Base-by-base conservation (phyloP, 352 stramenopile species). In the Phytopythium ostracodes region DNA sequence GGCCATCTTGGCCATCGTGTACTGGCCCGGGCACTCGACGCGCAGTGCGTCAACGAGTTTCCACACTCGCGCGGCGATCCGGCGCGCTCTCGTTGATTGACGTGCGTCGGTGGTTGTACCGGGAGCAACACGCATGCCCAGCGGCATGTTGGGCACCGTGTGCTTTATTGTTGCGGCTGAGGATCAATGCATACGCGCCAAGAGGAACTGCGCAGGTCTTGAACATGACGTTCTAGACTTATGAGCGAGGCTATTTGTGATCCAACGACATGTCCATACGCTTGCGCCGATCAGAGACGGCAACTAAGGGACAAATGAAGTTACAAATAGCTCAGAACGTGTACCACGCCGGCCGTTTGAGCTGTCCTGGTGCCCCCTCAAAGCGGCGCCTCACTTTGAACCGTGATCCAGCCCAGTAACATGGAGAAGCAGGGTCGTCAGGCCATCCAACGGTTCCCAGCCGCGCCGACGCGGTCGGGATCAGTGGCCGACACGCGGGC, bases 381-480 rank as follows among this genome's bases (percentile, higher is more conserved):
- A 53, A 22, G 4, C 46, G 46, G 33, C 46, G 24, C 24, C 22
- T 51, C 44, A 17, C 44, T 51, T 5, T 18, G 22, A 25, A 7
- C 43, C 20, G 12, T 22, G 33, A 38, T 38, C 33, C 10, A 10
- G 1, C 20, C 14, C 20, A 12, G 4, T 4, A 35, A 7, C 10
- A 53, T 53, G 46, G 46, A 53, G 24, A 53, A 53, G 46, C 46
- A 53, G 24, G 46, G 3, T n/a, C 46, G 46, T 2, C 46, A 53
- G 12, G 46, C 24, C 12, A 35, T 12, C 3, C 46, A 53, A 24
- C 46, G 46, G 46, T 35, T 53, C 22, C 24, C 24, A 15, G 46
- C 24, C 2, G 24, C 24, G 1, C 46, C 22, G 15, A n/a, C 46
- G 24, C 25, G 46, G 14, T 33, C 46, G 8, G 18, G 24, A 22